These are phyloP conservation scores for Akanthomyces dipterigenus DNA, from an alignment of 2,329 filamentous ascomycete species.

Conservation along the genomic window DNA sequence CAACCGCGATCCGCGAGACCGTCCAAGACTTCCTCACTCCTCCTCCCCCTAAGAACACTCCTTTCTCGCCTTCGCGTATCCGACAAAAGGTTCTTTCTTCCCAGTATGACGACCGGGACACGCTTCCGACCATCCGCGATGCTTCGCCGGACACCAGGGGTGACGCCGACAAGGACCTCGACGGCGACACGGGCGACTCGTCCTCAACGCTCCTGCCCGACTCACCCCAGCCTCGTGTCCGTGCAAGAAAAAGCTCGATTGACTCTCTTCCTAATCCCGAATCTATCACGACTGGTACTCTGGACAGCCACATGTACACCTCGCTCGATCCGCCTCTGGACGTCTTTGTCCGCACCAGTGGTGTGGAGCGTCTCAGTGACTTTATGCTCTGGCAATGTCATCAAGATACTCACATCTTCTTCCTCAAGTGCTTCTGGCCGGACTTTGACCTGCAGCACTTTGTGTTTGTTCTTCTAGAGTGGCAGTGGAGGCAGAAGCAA, in stretches of 20 bases:
- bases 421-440: constrained; percentile 88
- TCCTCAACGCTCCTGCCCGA: constrained; percentile 53
- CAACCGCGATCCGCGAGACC: constrained; percentile 77
- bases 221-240: constrained; percentile 38
- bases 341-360: constrained; percentile 84
- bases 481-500: constrained; percentile 64
- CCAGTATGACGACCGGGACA: constrained; percentile 44
- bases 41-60: constrained; percentile 55
- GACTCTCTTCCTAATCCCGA: constrained; percentile 63
- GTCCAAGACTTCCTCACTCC: constrained; percentile 80
- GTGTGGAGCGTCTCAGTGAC: constrained; percentile 86
- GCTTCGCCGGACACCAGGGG: constrained; percentile 39
- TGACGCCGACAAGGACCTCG: constrained; percentile 41
- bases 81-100: constrained; percentile 75
- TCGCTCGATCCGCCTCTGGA: constrained; percentile 80
- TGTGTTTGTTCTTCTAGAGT: constrained; percentile 84
- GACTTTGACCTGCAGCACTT: constrained; percentile 94
- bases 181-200: constrained; percentile 43
- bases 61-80: constrained; percentile 85
- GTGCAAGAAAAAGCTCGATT: constrained; percentile 25
- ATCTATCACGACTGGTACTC: constrained; percentile 73
- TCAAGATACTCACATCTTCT: constrained; percentile 85
- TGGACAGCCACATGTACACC: constrained; percentile 85
- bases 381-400: constrained; percentile 99
- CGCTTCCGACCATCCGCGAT: constrained; percentile 43